phyloP scores from a whole-genome alignment of 177 flowering plant species.

The Vitis hybrid region DNA sequence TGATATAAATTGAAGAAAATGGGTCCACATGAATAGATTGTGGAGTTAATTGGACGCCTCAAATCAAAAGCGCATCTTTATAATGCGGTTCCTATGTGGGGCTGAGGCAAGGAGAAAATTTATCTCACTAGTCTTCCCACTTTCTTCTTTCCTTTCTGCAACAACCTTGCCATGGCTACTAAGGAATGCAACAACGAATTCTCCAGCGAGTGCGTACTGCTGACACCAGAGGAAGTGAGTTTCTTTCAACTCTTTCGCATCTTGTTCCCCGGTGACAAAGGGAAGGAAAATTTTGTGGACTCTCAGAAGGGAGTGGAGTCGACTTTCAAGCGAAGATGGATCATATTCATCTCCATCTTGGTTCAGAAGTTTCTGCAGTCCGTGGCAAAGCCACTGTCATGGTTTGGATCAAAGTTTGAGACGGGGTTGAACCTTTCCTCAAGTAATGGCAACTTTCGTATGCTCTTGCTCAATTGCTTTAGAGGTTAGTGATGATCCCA shows the following conservation, averaged over 20 bases:
- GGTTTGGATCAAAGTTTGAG: conserved; percentile 9
- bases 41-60: no score
- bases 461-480: background rate
- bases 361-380: conserved; percentile 11
- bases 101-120: background rate
- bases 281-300: conserved; percentile 20
- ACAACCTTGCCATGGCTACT: conserved; percentile 6
- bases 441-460: background rate
- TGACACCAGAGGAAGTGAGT: conserved; percentile 30
- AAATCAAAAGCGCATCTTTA: no score
- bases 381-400: conserved; percentile 9
- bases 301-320: conserved; percentile 8
- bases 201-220: conserved; percentile 15
- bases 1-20: no score
- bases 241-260: conserved; percentile 16
- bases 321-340: conserved; percentile 22
- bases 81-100: no score
- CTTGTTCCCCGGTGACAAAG: conserved; percentile 13
- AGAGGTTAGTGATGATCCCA: background rate
- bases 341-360: conserved; percentile 27
- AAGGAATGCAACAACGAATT: conserved; percentile 16
- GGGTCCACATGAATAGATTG: no score
- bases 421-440: conserved; percentile 2
- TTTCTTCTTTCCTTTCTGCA: background rate
- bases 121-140: background rate